Conservation (phyloP, 2,329 filamentous ascomycete species). For the Penicillium sp. region DNA sequence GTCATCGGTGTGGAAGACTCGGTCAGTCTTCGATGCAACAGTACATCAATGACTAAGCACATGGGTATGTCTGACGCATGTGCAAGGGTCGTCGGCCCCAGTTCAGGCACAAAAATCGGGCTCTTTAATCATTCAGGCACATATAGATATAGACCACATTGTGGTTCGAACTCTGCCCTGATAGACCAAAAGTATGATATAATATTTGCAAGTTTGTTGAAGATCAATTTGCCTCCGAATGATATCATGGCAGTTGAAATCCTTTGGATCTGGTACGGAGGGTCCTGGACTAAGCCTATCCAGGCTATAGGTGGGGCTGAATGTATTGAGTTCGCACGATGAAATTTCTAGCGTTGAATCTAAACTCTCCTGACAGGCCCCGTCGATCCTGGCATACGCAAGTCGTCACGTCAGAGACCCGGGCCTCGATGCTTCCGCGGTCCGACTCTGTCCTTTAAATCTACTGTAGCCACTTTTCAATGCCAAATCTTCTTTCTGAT, state of each 20-base stretch:
- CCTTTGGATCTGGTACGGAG: not conserved
- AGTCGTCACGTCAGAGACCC: conserved; percentile 21
- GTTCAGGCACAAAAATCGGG: not conserved
- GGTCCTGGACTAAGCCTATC: not conserved
- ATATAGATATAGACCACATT: not conserved
- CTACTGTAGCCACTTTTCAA: not conserved
- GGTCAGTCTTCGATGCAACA: conserved; percentile 7
- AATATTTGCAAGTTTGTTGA: not conserved
- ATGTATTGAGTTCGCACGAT: not conserved
- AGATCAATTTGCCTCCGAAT: conserved; percentile 7
- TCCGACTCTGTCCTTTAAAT: not conserved
- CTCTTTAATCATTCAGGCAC: not conserved
- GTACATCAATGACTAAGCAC: not conserved
- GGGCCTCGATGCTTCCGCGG: not conserved
- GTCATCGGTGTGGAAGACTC: conserved; percentile 13
- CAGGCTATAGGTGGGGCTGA: not conserved
- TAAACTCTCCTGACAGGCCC: not conserved
- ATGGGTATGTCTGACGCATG: not conserved
- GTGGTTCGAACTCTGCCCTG: not conserved
- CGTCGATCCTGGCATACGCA: conserved; percentile 8
- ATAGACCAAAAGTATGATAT: not conserved
- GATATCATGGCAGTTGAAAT: conserved; percentile 11
- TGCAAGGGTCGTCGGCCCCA: not conserved
- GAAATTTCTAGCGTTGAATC: not conserved
- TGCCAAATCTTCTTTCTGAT: not conserved